Percentiles rank a stretch among this genome's conserved stretches.
Evolutionary conservation across 768 basidiomycete genomes (phyloP).

Genomic region (Cystobasidium ongulense): DNA sequence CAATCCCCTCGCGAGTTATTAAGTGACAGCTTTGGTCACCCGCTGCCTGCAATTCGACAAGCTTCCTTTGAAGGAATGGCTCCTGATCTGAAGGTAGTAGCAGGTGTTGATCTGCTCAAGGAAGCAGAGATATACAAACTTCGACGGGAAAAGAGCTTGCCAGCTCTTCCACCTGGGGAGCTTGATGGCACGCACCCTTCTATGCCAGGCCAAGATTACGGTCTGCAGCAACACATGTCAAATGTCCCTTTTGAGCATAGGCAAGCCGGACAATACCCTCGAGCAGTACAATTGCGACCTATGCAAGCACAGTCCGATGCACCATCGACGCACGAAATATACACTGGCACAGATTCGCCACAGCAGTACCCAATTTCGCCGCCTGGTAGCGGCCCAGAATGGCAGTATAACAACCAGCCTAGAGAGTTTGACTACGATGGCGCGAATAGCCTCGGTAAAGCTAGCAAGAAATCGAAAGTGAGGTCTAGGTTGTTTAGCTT

Average conservation of each 20-base stretch:
- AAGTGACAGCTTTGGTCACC: not conserved
- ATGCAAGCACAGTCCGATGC: not conserved
- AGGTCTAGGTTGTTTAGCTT: slow-evolving; percentile 24
- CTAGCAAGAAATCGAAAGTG: slow-evolving; percentile 5
- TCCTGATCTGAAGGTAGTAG: not conserved
- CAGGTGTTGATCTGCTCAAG: not conserved
- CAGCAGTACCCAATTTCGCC: not conserved
- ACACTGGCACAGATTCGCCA: not conserved
- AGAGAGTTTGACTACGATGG: slow-evolving; percentile 12
- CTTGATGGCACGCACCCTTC: not conserved
- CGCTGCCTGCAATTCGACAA: not conserved
- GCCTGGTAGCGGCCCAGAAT: not conserved
- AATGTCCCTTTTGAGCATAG: not conserved
- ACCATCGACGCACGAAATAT: not conserved
- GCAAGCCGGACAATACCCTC: not conserved
- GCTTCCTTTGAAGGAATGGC: not conserved
- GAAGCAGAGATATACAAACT: not conserved
- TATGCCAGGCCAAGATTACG: not conserved
- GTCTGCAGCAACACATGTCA: not conserved
- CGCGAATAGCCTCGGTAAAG: not conserved
- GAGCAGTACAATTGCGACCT: not conserved
- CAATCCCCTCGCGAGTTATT: slow-evolving; percentile 9
- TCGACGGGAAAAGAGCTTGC: slow-evolving; percentile 32
- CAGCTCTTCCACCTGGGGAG: slow-evolving; percentile 30
- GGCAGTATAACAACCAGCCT: not conserved